phyloP scores from a whole-genome alignment of 2,329 filamentous ascomycete species.

The Ceratocystis colombiana region DNA sequence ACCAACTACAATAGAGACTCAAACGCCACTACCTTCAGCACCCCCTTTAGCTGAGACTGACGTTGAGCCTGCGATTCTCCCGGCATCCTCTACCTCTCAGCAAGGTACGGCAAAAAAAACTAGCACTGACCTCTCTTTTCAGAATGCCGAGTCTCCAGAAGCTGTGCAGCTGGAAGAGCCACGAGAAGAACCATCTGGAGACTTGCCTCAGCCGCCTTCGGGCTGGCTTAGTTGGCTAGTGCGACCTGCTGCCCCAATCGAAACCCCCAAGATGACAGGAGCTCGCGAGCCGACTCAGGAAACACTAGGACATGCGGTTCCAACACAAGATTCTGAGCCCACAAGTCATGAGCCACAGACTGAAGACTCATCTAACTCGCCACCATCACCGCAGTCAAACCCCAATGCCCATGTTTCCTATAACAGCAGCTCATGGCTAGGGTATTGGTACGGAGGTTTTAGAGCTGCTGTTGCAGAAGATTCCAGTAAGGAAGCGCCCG shows the following conservation, averaged over 20 bases:
- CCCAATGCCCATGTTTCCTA: background rate
- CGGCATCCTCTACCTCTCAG: no score
- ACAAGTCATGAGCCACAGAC: background rate
- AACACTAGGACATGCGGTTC: background rate
- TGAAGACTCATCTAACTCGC: background rate
- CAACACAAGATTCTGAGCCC: background rate
- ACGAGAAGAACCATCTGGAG: background rate
- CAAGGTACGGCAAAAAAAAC: no score
- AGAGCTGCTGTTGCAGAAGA: background rate
- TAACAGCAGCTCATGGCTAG: slow-evolving; percentile 2
- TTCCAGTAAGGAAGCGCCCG: background rate
- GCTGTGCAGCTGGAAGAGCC: background rate
- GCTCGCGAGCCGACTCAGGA: background rate
- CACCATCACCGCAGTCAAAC: background rate
- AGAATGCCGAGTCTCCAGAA: background rate
- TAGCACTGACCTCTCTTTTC: no score
- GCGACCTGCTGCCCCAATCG: slow-evolving; percentile 30
- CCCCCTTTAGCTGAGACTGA: background rate
- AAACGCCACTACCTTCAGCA: background rate
- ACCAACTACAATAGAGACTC: background rate
- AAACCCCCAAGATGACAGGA: background rate
- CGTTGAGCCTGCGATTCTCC: no score
- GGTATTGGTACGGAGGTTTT: slow-evolving; percentile 4
- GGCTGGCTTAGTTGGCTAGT: slow-evolving; percentile 49
- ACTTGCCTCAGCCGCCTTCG: slow-evolving; percentile 26